Conservation (phyloP, 169 alveolate genomes). For the Cryptosporidium ubiquitum region DNA sequence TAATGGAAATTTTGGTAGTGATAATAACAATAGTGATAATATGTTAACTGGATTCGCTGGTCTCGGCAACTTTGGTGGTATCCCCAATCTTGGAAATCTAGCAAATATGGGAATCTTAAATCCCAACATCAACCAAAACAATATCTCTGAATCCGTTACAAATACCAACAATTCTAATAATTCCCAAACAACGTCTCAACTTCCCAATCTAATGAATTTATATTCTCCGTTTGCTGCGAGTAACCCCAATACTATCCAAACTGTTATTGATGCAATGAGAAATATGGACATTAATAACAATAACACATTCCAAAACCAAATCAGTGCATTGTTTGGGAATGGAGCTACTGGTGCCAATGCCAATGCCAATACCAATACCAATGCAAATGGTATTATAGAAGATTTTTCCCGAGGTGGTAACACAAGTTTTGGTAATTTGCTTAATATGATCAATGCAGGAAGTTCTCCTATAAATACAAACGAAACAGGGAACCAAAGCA, state of each 20-base stretch:
- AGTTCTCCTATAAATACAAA: neutral
- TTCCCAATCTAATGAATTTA: conserved; percentile 10
- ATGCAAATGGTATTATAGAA: neutral
- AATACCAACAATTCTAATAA: neutral
- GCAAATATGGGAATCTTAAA: neutral
- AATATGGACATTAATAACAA: conserved; percentile 24
- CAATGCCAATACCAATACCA: neutral
- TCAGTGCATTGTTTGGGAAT: neutral
- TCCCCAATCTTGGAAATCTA: conserved; percentile 5
- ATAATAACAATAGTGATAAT: neutral
- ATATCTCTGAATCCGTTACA: neutral
- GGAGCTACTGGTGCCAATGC: neutral
- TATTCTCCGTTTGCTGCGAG: neutral
- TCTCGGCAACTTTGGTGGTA: neutral
- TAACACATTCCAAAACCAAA: neutral
- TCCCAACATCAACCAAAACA: neutral
- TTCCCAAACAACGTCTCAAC: neutral
- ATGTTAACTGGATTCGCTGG: neutral
- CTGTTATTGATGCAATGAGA: conserved; percentile 72
- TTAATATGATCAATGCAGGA: conserved; percentile 26
- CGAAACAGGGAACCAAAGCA: neutral
- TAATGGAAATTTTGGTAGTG: neutral
- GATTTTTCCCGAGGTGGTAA: neutral
- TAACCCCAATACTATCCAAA: conserved; percentile 14
- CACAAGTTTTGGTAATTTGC: conserved; percentile 10